A percentile compares a stretch with the other conserved stretches of the same genome.
Conservation (phyloP, 495 filamentous ascomycete genomes). For the Penicillium atrosanguineum region DNA sequence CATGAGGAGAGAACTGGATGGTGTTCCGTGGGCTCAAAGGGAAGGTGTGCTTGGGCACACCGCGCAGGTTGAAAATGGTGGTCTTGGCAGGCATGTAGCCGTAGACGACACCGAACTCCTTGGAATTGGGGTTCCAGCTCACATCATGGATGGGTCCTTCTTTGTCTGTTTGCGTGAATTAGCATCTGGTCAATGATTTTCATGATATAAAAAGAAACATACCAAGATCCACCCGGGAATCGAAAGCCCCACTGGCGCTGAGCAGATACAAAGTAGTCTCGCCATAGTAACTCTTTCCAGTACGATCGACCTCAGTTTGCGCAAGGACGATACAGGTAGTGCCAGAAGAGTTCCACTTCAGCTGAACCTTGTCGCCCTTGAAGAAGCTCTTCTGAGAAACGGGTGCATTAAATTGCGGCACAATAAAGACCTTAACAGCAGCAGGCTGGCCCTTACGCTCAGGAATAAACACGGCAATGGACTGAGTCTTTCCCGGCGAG, state of each 20-base stretch:
- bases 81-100: slow-evolving; percentile 98
- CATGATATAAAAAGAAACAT: slow-evolving; percentile 10
- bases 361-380: slow-evolving; percentile 96
- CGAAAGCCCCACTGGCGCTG: slow-evolving; percentile 86
- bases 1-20: slow-evolving; percentile 90
- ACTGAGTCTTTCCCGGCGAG: slow-evolving; percentile 81
- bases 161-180: slow-evolving; percentile 62
- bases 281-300: slow-evolving; percentile 97
- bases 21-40: slow-evolving; percentile 88
- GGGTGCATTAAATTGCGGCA: slow-evolving; percentile 74
- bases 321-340: slow-evolving; percentile 92
- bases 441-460: slow-evolving; percentile 96
- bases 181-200: not conserved
- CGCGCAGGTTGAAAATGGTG: slow-evolving; percentile 89
- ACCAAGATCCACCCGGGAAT: slow-evolving; percentile 84
- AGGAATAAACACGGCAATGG: slow-evolving; percentile 88
- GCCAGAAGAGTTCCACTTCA: slow-evolving; percentile 94
- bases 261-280: slow-evolving; percentile 97
- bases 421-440: slow-evolving; percentile 88
- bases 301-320: slow-evolving; percentile 96
- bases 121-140: slow-evolving; percentile 93
- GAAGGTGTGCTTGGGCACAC: slow-evolving; percentile 75
- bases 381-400: slow-evolving; percentile 98
- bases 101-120: slow-evolving; percentile 95
- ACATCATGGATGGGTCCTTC: slow-evolving; percentile 98